Base-by-base conservation (phyloP, 1,139 yeast species). In the Spencermartinsiella ligniputridi region DNA sequence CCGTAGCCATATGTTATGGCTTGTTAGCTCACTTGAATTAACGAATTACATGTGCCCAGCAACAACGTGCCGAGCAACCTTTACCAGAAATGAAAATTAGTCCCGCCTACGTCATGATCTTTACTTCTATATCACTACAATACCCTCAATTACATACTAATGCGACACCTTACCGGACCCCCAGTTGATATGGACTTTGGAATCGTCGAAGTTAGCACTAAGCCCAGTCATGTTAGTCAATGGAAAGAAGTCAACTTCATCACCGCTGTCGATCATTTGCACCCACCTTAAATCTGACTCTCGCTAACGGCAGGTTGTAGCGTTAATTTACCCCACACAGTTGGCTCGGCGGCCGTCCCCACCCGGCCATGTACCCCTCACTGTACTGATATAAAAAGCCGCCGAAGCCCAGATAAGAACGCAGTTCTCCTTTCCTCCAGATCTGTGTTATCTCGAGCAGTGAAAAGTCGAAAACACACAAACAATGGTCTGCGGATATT, bases 1-100 rank as follows among this genome's bases (percentile, higher is more conserved):
- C 41, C 90, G 68, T 24, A 83, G 69, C 89, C 89, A 83, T 45
- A 83, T 70, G 60, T 74, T 63, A 60, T 80, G 83, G 47, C 59
- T 57, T 15, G 35, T 27, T 27, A 27, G 15, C 15, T 22, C 11
- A 22, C 25, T n/a, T n/a, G n/a, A n/a, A n/a, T n/a, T n/a, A n/a
- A n/a, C n/a, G n/a, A n/a, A n/a, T n/a, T n/a, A n/a, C n/a, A n/a
- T n/a, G n/a, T n/a, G n/a, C n/a, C n/a, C n/a, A n/a, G n/a, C n/a
- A n/a, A n/a, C n/a, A n/a, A n/a, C n/a, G n/a, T n/a, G n/a, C n/a
- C n/a, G n/a, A n/a, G n/a, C n/a, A n/a, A n/a, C n/a, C n/a, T n/a
- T n/a, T n/a, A n/a, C n/a, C n/a, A n/a, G n/a, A n/a, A n/a, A n/a
- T n/a, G n/a, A n/a, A n/a, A n/a, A n/a, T n/a, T n/a, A n/a, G n/a